Conservation (phyloP, 2,329 filamentous ascomycete species). For the Ophiostoma ips region DNA sequence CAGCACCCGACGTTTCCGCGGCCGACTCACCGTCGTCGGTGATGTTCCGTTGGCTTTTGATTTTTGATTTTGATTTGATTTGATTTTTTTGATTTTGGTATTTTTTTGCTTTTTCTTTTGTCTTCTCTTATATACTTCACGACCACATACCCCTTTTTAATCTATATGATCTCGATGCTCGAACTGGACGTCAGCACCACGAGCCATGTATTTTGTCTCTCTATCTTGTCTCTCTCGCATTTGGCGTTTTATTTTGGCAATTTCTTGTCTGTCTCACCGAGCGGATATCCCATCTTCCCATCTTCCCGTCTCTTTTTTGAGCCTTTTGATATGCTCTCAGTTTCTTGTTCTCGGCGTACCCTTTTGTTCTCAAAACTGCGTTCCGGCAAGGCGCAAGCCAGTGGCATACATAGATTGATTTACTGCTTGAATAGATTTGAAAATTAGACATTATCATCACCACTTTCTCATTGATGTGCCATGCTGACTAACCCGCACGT, state of each 20-base stretch:
- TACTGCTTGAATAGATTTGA: no score
- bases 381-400: not conserved
- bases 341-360: not conserved
- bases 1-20: slow-evolving; percentile 1
- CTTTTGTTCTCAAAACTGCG: not conserved
- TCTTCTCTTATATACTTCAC: not conserved
- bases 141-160: not conserved
- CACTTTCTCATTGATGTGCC: no score
- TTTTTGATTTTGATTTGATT: not conserved
- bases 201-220: not conserved
- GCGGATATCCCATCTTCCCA: not conserved
- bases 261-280: not conserved
- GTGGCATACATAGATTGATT: not conserved
- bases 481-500: no score
- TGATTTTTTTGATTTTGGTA: not conserved
- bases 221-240: not conserved
- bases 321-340: not conserved
- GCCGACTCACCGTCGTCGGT: not conserved
- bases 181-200: slow-evolving; percentile 8
- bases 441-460: no score
- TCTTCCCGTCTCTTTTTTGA: no score
- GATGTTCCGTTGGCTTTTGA: not conserved
- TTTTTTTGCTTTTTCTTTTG: not conserved
- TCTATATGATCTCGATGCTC: slow-evolving; percentile 1
- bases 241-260: no score